A percentile compares a stretch with the other conserved stretches of the same genome.
Evolutionary conservation across 208 protist genomes (phyloP).

Genomic region (Porcisia hertigi): DNA sequence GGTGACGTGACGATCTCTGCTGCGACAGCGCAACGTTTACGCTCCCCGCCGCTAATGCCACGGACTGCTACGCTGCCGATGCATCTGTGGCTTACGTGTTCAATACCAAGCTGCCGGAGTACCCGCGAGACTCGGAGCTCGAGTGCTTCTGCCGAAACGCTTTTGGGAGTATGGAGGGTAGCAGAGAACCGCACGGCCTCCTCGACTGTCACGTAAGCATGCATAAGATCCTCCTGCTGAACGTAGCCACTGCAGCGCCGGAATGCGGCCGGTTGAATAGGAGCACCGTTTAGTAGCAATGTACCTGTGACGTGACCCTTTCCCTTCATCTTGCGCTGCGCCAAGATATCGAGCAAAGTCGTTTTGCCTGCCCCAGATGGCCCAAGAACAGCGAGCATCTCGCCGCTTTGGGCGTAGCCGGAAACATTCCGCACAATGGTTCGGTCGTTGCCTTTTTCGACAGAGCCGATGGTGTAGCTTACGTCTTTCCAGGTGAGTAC

Average conservation of each 20-base stretch:
- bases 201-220: constrained; percentile 63
- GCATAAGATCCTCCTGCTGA: constrained; percentile 79
- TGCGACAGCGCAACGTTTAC: constrained; percentile 71
- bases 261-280: constrained; percentile 30
- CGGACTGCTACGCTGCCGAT: constrained; percentile 56
- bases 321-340: constrained; percentile 28
- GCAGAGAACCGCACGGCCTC: constrained; percentile 76
- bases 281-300: constrained; percentile 53
- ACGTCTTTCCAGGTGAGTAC: constrained; percentile 60
- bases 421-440: constrained; percentile 57
- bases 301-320: constrained; percentile 36
- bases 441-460: constrained; percentile 8
- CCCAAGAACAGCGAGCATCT: constrained; percentile 75
- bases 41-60: constrained; percentile 76
- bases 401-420: constrained; percentile 56
- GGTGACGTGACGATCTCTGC: constrained; percentile 68
- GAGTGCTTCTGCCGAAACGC: constrained; percentile 21
- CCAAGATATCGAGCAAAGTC: constrained; percentile 78
- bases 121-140: constrained; percentile 20
- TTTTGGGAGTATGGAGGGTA: constrained; percentile 48
- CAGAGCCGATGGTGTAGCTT: constrained; percentile 34
- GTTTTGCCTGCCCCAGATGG: constrained; percentile 84
- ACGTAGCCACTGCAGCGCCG: constrained; percentile 68
- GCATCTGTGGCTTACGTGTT: constrained; percentile 39
- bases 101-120: constrained; percentile 48